Base-by-base conservation (phyloP, 176 grass and related monocot genomes). In the Aegilops longissima region DNA sequence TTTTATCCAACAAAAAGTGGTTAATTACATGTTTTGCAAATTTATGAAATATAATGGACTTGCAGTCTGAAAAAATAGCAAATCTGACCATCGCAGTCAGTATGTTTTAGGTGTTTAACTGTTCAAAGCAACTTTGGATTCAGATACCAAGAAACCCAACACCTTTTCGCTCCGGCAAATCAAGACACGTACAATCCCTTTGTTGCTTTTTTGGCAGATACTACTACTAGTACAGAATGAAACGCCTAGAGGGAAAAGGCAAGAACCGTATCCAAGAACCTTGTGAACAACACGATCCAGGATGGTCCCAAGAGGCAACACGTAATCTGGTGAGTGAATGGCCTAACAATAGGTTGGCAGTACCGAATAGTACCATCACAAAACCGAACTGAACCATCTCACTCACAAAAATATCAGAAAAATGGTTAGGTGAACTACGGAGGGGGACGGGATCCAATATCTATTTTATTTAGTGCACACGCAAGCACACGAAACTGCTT, bases 251-350 rank as follows among this genome's bases (percentile, higher is more conserved):
- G 20, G 40, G 66, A 80, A 87, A 90, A 72, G 44, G 56, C 33
- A 78, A 83, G 78, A 73, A 34, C 73, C 73, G 66, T 81, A 73
- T 52, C 61, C 80, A 76, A 77, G 59, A 85, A 85, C 8, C 45
- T 56, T 27, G 38, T 23, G 16, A 10, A 64, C 34, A 47, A 4
- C 36, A 6, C 52, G 61, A 61, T 59, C 76, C 35, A 87, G 83
- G 6, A 9, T 9, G 20, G 6, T 61, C 21, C 4, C 59, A 23
- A 72, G 68, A 71, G 35, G 21, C 35, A 72, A 23, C 14, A 51
- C 25, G 7, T 51, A 3, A 27, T 30, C 73, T 10, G 39, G 40
- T 16, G 34, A 66, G 21, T 16, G 45, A 76, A 85, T 25, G 61
- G 29, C 29, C 71, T 54, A 66, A 25, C 12, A 51, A 7, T 12